A percentile compares a stretch with the other conserved stretches of the same genome.
Evolutionary conservation across 2,329 filamentous ascomycete genomes (phyloP).

Genomic region (Phaeosphaeriaceae sp.): DNA sequence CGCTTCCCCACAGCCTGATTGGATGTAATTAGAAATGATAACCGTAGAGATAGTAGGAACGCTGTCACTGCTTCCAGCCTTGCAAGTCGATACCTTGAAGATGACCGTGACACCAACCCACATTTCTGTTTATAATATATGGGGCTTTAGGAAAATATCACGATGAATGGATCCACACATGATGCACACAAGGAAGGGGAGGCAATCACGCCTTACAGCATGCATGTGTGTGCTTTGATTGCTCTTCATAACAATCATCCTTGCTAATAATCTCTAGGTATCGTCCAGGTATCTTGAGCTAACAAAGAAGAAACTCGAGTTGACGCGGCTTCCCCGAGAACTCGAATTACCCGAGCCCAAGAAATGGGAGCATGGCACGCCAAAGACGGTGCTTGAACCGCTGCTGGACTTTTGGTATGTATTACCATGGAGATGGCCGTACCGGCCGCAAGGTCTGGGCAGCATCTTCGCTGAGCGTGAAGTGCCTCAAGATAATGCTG

Average conservation of each 20-base stretch:
- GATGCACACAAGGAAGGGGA: constrained; percentile 16
- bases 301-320: constrained; percentile 70
- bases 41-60: neutral
- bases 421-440: neutral
- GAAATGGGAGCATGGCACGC: constrained; percentile 62
- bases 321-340: constrained; percentile 69
- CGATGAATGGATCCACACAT: constrained; percentile 8
- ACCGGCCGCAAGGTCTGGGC: neutral
- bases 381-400: constrained; percentile 67
- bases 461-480: neutral
- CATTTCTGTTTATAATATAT: neutral
- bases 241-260: neutral
- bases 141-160: neutral
- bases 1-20: constrained; percentile 15
- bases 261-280: constrained; percentile 53
- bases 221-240: constrained; percentile 36
- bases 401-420: constrained; percentile 68
- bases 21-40: constrained; percentile 1
- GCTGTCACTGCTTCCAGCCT: neutral
- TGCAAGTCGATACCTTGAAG: neutral
- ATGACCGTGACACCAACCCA: neutral
- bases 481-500: neutral
- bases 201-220: constrained; percentile 37
- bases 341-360: constrained; percentile 55
- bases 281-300: constrained; percentile 71